phyloP scores from a whole-genome alignment of 768 basidiomycete species.

The Imleria badia region DNA sequence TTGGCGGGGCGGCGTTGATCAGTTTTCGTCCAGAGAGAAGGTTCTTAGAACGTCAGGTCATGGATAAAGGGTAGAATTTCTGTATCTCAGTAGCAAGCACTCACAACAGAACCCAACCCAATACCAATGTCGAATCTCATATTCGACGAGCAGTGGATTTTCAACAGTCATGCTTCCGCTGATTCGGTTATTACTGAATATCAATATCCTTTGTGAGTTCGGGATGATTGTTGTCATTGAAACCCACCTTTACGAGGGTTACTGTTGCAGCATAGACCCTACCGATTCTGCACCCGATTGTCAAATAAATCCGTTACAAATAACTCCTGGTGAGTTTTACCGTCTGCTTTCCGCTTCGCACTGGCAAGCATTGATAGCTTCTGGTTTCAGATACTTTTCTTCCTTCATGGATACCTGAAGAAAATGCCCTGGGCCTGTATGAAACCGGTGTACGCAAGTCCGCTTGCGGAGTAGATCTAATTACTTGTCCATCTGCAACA shows the following conservation, averaged over 20 bases:
- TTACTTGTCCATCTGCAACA: not conserved
- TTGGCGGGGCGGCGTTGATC: constrained; percentile 7
- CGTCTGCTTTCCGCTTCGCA: not conserved
- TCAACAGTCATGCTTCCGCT: not conserved
- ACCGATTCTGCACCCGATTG: not conserved
- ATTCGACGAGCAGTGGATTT: not conserved
- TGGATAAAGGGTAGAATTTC: constrained; percentile 13
- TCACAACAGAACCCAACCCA: not conserved
- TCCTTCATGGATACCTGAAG: not conserved
- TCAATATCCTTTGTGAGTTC: constrained; percentile 3
- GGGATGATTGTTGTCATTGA: not conserved
- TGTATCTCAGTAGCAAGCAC: not conserved
- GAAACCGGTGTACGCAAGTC: not conserved
- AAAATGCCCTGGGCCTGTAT: constrained; percentile 1
- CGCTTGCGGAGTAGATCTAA: not conserved
- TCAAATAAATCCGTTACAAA: not conserved
- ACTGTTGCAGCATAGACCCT: not conserved
- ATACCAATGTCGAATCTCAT: not conserved
- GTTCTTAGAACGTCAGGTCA: not conserved
- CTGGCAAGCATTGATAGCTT: not conserved
- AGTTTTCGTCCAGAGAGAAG: not conserved
- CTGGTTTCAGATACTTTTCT: not conserved
- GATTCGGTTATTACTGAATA: not conserved
- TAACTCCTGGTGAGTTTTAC: not conserved
- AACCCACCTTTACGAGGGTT: not conserved